Percentiles rank a stretch among this genome's conserved stretches.
These are phyloP conservation scores for Magnusiomyces magnusii DNA, from an alignment of 1,139 yeast genomes.

Conservation along the genomic window DNA sequence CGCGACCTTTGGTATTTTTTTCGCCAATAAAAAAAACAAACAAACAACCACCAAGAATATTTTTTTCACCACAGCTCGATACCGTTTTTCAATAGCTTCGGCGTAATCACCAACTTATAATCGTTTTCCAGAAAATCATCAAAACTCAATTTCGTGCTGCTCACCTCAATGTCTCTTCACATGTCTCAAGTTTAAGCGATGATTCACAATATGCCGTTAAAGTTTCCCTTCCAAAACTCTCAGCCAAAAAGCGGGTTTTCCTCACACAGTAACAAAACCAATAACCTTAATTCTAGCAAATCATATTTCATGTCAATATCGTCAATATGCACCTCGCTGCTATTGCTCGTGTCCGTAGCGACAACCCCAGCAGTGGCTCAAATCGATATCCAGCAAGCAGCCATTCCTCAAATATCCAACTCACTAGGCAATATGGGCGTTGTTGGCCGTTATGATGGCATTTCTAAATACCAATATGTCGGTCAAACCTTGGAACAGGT, in stretches of 20 bases:
- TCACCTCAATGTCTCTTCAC: not conserved
- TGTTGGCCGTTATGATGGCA: constrained; percentile 59
- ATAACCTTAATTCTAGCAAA: no score
- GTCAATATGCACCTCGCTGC: not conserved
- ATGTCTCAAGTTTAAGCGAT: not conserved
- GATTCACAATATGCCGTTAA: not conserved
- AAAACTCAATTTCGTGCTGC: not conserved
- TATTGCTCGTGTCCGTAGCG: not conserved
- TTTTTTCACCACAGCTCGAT: no score
- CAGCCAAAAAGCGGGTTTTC: no score
- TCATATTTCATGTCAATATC: no score
- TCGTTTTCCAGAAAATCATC: not conserved
- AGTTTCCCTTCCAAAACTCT: not conserved
- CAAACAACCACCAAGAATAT: not conserved
- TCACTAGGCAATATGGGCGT: constrained; percentile 44
- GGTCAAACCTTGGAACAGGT: constrained; percentile 38
- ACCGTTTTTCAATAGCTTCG: not conserved
- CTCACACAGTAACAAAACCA: no score
- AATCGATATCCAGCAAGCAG: constrained; percentile 7
- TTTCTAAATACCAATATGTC: constrained; percentile 48
- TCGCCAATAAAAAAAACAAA: not conserved
- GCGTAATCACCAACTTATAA: not conserved
- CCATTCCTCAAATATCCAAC: constrained; percentile 23
- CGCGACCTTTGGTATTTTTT: not conserved
- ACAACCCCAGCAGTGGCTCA: constrained; percentile 5